phyloP scores from a whole-genome alignment of 2,329 filamentous ascomycete species.

The Aspergillus latus region DNA sequence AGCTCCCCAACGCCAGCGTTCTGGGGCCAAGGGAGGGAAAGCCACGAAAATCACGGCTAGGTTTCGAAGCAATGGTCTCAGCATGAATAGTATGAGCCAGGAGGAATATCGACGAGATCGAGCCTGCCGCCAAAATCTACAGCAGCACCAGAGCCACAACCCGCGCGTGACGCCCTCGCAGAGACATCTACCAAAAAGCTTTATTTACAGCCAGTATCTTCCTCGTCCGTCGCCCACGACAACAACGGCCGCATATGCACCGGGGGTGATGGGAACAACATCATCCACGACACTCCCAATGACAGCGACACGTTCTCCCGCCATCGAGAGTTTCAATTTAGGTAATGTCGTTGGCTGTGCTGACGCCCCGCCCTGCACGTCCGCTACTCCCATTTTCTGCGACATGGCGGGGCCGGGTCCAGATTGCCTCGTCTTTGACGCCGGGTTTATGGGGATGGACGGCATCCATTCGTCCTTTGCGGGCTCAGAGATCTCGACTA shows the following conservation, averaged over 20 bases:
- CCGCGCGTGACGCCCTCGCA: slow-evolving; percentile 17
- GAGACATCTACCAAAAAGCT: slow-evolving; percentile 16
- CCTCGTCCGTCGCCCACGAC: slow-evolving; percentile 9
- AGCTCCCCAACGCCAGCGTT: slow-evolving; percentile 41
- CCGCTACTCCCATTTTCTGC: slow-evolving; percentile 28
- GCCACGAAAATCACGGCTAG: slow-evolving; percentile 39
- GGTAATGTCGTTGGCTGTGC: slow-evolving; percentile 31
- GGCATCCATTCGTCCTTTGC: slow-evolving; percentile 16
- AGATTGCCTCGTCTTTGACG: slow-evolving; percentile 22
- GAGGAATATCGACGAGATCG: slow-evolving; percentile 24
- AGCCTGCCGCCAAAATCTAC: slow-evolving; percentile 4
- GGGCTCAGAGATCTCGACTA: slow-evolving; percentile 18
- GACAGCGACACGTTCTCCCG: slow-evolving; percentile 16
- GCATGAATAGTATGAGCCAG: slow-evolving; percentile 14
- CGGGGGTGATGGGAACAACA: slow-evolving; percentile 4
- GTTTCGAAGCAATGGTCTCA: slow-evolving; percentile 25
- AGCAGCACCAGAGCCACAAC: neutral
- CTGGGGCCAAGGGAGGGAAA: slow-evolving; percentile 44
- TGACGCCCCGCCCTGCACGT: slow-evolving; percentile 23
- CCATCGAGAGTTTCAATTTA: slow-evolving; percentile 23
- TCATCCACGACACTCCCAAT: slow-evolving; percentile 12
- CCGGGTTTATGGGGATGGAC: slow-evolving; percentile 23
- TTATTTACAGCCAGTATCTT: slow-evolving; percentile 18
- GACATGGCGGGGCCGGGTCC: slow-evolving; percentile 24
- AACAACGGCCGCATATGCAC: slow-evolving; percentile 5